Evolutionary conservation across 305 asterid genomes (phyloP), one percentile per base, ranked within the genome.

Genomic region (Plantago rigida): DNA sequence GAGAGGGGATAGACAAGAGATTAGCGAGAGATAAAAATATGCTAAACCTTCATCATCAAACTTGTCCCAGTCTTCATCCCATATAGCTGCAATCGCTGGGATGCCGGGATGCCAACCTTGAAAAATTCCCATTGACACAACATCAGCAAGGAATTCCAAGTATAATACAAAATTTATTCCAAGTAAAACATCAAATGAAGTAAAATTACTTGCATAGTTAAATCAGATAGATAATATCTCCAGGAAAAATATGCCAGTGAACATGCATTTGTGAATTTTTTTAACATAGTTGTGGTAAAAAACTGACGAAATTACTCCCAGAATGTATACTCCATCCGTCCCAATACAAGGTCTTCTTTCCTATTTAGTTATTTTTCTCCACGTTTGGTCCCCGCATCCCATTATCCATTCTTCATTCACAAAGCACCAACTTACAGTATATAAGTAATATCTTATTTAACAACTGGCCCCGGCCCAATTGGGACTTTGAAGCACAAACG

Each of bases 41-140:
- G 69, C 4, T 71, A 60, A 74, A 92, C 99, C 99, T 83, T 92
- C 95, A 66, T 92, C 99, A 26, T 88, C 89, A 53, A 92, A 92
- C 77, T 92, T 92, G 82, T 92, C 99, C 99, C 99, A 92, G 55
- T 92, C 99, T 81, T 92, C 99, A 74, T 92, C 97, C 99, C 99
- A 92, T 62, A 87, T 77, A 61, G 80, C 86, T 54, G 94, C 89
- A 58, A 79, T 53, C 74, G 84, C 97, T 2, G 96, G 95, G 56
- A 92, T 69, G 59, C 96, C 96, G 65, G 95, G 97, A 54, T 80
- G 87, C 99, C 99, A 92, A 61, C 97, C 98, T 92, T 78, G 49
- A 75, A 51, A 64, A 71, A 52, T 59, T 42, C 71, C 55, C 50
- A 61, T 60, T 55, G 57, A 29, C 45, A 47, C 29, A 54, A 61